Base-by-base conservation (phyloP, 257 asterid species). In the Solanum sitiens region DNA sequence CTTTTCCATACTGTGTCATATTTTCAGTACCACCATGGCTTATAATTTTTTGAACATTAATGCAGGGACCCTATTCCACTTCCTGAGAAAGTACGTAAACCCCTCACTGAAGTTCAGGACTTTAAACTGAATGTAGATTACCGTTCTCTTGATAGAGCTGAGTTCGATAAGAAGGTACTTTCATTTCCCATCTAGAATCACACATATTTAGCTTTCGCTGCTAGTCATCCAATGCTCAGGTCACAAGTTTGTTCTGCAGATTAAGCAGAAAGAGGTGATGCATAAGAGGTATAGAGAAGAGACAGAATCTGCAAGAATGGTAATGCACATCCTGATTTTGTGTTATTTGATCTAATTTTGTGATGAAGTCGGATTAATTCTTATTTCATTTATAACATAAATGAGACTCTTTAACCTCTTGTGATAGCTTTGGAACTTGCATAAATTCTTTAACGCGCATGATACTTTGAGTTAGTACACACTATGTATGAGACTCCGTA, bases 201-300 rank as follows among this genome's bases (percentile, higher is more conserved):
- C 5, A 21, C 1, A 8, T 42, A 77, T n/a, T 3, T 77, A 77
- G 61, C 83, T 47, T 14, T 77, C 5, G 11, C 2, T 25, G 65
- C 25, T 77, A 12, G 45, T 30, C 73, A 76, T 88, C 42, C 40
- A 8, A 44, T 77, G 65, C 84, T 77, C 59, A 75, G 83, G 59
- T 8, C 83, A 82, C 82, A 63, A 35, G 73, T 42, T 68, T 1
- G 0, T 32, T 39, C 86, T 71, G 23, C 95, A 95, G 98, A 90
- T 94, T 25, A 94, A 95, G 95, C 98, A 95, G 93, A 97, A 95
- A 89, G 98, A 97, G 92, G 83, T 86, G 89, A 90, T 91, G 61
- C 93, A 97, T 88, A 95, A 97, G 93, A 93, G 98, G 90, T 93
- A 95, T 87, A 90, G 98, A 89, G 99, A 97, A 71, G 99, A 97